Evolutionary conservation across 441 rosid species (phyloP).

Genomic region (Erodium moschatum): DNA sequence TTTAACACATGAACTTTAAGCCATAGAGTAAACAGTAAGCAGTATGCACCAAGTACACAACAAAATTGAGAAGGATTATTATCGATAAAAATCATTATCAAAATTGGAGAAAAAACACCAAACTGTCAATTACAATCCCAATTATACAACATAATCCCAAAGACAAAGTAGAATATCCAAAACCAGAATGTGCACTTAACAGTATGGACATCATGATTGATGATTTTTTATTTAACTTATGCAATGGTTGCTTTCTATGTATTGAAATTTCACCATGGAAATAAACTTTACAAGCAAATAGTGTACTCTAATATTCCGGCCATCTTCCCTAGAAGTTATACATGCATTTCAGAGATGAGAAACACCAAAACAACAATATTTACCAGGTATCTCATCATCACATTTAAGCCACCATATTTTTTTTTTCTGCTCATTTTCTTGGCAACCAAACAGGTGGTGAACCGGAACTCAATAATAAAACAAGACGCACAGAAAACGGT

Average conservation of each 20-base stretch:
- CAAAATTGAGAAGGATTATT: not conserved
- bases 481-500: not conserved
- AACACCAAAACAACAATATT: not conserved
- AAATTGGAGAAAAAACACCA: not conserved
- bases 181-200: not conserved
- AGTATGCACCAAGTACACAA: not conserved
- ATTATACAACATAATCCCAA: not conserved
- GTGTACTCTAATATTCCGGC: not conserved
- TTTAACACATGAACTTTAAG: constrained; percentile 72
- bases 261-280: not conserved
- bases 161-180: not conserved
- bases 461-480: not conserved
- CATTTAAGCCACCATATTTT: not conserved
- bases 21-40: constrained; percentile 7
- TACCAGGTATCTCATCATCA: not conserved
- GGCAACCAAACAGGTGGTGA: constrained; percentile 11
- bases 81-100: not conserved
- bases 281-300: not conserved
- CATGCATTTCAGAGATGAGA: not conserved
- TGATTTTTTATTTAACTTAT: not conserved
- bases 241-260: not conserved
- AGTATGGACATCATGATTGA: not conserved
- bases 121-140: not conserved
- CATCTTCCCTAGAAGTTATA: too few species aligned
- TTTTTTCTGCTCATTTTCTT: constrained; percentile 4